These are phyloP conservation scores for Eudorina sp. DNA, from an alignment of 139 green algal species.

Conservation along the genomic window DNA sequence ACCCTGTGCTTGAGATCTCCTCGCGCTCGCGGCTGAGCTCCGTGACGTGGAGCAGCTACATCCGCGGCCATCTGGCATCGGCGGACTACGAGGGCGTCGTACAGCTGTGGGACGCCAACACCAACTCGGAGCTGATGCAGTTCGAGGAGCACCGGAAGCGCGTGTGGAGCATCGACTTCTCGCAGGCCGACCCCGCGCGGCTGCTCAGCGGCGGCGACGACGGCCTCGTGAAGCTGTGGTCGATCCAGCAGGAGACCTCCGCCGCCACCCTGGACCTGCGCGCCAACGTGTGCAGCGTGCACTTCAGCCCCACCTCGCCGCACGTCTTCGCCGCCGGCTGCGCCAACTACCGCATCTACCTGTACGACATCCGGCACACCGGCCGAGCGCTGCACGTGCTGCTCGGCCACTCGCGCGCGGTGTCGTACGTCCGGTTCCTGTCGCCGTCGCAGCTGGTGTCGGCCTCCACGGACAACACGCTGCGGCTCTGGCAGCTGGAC, in stretches of 20 bases:
- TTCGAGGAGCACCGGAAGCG: conserved; percentile 86
- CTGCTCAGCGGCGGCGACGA: conserved; percentile 90
- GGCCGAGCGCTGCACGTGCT: conserved; percentile 10
- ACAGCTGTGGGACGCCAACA: conserved; percentile 72
- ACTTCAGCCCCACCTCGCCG: conserved; percentile 77
- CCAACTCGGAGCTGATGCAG: conserved; percentile 55
- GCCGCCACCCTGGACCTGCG: conserved; percentile 36
- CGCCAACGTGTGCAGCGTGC: conserved; percentile 93
- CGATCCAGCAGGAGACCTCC: conserved; percentile 32
- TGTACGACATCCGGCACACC: conserved; percentile 65
- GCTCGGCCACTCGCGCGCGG: conserved; percentile 71
- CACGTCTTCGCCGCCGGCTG: conserved; percentile 89
- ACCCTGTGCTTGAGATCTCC: conserved; percentile 63
- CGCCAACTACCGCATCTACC: conserved; percentile 69
- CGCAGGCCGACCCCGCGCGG: conserved; percentile 48
- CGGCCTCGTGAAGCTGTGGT: conserved; percentile 80
- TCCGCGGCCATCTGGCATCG: conserved; percentile 69
- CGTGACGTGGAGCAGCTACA: conserved; percentile 51
- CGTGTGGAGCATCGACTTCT: conserved; percentile 93
- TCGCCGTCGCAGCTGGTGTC: conserved; percentile 74
- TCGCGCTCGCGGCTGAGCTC: conserved; percentile 39
- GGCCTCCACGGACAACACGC: conserved; percentile 78
- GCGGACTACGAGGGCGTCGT: conserved; percentile 89
- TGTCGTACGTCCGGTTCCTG: conserved; percentile 95
- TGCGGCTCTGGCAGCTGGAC: conserved; percentile 35